Base-by-base conservation (phyloP, 225 moss, liverwort and hornwort species). In the Takakia lepidozioides region DNA sequence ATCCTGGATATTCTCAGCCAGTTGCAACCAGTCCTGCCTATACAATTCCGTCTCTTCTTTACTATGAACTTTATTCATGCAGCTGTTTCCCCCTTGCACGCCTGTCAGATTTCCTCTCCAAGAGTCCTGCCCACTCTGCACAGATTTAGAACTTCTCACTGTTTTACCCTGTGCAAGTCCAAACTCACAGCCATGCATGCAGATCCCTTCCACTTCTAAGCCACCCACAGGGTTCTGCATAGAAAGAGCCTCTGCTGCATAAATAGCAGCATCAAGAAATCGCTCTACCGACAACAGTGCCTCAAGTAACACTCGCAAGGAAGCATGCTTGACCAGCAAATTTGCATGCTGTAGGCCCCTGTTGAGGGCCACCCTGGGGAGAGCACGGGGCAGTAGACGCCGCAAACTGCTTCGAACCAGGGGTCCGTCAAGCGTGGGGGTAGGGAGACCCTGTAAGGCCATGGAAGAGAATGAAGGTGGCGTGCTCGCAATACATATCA, bases 341-440 rank as follows among this genome's bases (percentile, higher is more conserved):
- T 88, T 69, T 15, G 66, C 67, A 64, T 98, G 91, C 55, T 87
- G 91, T 62, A 98, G 83, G 39, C 98, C 98, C 67, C 87, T 85
- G 44, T 91, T 98, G 25, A 98, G 68, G 15, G 69, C 78, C 43
- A 82, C 69, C 49, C 87, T 78, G 10, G 98, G 67, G 19, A 98
- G 59, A 21, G 82, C 60, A 63, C 73, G 66, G 54, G 98, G 98
- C 45, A 98, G 65, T 48, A 98, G 56, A 66, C 74, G 83, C 19
- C 72, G 65, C 29, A 91, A 44, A 59, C 64, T 67, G 49, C 61
- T 78, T 13, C 80, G 82, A 49, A 91, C 55, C 23, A 91, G 55
- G 23, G 78, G 66, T 36, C 70, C 76, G 30, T 91, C 85, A 19
- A 55, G 25, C 27, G 64, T 55, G 37, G 76, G 86, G 62, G 88